Base-by-base conservation (phyloP, 2,329 filamentous ascomycete genomes). In the Pyricularia grisea region DNA sequence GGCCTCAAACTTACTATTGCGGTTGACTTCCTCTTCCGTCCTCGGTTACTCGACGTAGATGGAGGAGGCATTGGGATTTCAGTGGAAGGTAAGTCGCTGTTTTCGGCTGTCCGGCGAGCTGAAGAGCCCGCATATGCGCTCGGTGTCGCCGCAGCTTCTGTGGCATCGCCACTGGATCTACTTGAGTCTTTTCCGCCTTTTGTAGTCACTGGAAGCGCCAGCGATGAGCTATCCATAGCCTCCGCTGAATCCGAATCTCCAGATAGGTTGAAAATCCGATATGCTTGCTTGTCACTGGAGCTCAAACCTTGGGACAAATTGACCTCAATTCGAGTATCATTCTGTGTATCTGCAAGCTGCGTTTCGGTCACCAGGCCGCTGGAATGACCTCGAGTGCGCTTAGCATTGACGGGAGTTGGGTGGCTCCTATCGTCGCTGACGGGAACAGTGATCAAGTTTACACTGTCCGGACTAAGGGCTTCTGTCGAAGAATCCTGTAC, bases 241-340 rank as follows among this genome's bases (percentile, higher is more conserved):
- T 67, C 50, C 4, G n/a, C 36, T 27, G 33, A 14, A 17, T 71
- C 68, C 1, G 65, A 66, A 25, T 74, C 71, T 20, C 36, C 50
- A 30, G 73, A 73, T 25, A 71, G 66, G 66, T 70, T 72, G 69
- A 77, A 71, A 65, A 73, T 71, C 65, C 76, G 71, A 66, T 81
- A 81, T 64, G 80, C 73, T 68, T 75, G 70, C 72, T 77, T 79
- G 69, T 81, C 79, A 65, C 79, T 78, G 2, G 77, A 74, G 2
- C 78, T 79, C 63, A 81, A 74, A 73, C 6, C 75, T 77, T 0
- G 78, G 72, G 30, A 75, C 73, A 50, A 82, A 74, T 68, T 77
- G 75, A 72, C 70, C 50, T 70, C 71, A 23, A 66, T 42, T 2
- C 10, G 36, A 36, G 23, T 61, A 10, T 58, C 64, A 30, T 66